A percentile compares a stretch with the other conserved stretches of the same genome.
Conservation (phyloP, 179 eudicot species). For the Beta corolliflora region DNA sequence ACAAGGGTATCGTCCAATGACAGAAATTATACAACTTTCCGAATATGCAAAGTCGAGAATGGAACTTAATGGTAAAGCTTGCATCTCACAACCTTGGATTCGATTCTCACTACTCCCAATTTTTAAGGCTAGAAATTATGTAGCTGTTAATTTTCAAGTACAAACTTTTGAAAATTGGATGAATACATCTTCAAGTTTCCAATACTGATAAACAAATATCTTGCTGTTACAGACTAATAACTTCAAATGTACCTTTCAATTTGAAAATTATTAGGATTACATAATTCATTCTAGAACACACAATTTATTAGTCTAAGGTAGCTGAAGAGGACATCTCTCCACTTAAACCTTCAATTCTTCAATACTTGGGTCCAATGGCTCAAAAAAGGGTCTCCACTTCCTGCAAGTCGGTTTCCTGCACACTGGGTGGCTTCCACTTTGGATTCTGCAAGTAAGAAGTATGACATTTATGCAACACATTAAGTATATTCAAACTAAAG, state of each 20-base stretch:
- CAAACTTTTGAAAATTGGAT: too few relatives aligned
- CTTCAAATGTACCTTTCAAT: not conserved
- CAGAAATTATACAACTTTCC: too few relatives aligned
- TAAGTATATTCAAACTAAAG: not conserved
- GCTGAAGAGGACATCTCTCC: not conserved
- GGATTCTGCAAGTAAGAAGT: constrained; percentile 59
- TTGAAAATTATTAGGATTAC: not conserved
- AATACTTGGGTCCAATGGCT: constrained; percentile 49
- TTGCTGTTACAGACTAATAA: not conserved
- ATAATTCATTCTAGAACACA: not conserved
- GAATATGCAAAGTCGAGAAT: too few relatives aligned
- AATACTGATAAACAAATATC: not conserved
- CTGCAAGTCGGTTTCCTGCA: constrained; percentile 57
- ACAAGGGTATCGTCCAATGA: too few relatives aligned
- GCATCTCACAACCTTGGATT: too few relatives aligned
- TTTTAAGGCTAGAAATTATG: too few relatives aligned
- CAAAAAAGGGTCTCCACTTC: constrained; percentile 76
- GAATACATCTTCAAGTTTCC: too few relatives aligned
- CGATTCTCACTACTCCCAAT: too few relatives aligned
- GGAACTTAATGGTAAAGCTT: too few relatives aligned
- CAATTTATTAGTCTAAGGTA: not conserved
- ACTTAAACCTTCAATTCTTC: constrained; percentile 67
- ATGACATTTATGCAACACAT: not conserved
- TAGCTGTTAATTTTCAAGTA: not conserved
- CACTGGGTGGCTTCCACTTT: constrained; percentile 74